These are phyloP conservation scores for Chrysanthemum makinoi DNA, from an alignment of 129 eudicot genomes.

Conservation along the genomic window DNA sequence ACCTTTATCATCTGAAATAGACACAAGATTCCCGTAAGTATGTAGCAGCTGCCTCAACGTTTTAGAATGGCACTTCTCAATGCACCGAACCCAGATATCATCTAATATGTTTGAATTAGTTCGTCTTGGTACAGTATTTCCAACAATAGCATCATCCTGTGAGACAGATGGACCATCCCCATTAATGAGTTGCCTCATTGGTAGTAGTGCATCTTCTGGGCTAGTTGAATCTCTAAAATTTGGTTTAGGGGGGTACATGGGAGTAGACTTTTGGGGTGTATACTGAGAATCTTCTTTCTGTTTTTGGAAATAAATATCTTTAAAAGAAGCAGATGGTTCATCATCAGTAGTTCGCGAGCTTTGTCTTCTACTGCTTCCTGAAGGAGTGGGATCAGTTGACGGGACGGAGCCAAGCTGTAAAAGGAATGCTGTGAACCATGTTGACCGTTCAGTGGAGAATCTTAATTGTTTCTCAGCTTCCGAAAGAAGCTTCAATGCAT, in stretches of 20 bases:
- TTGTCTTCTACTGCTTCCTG: constrained; percentile 73
- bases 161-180: constrained; percentile 34
- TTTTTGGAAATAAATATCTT: constrained; percentile 47
- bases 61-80: constrained; percentile 84
- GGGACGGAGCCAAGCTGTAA: constrained; percentile 80
- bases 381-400: constrained; percentile 67
- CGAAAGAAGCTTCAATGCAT: constrained; percentile 83
- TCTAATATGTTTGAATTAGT: constrained; percentile 46
- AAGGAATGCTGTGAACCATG: constrained; percentile 97
- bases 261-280: constrained; percentile 48
- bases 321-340: constrained; percentile 57
- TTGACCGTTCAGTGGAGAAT: constrained; percentile 81
- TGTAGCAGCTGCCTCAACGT: constrained; percentile 76
- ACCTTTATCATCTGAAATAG: constrained; percentile 85
- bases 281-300: constrained; percentile 44
- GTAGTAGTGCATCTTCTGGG: constrained; percentile 39
- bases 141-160: constrained; percentile 39
- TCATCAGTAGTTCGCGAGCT: constrained; percentile 77
- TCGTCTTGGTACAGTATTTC: constrained; percentile 22
- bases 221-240: constrained; percentile 35
- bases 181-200: constrained; percentile 38
- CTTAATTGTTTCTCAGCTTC: constrained; percentile 94
- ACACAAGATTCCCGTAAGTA: constrained; percentile 67
- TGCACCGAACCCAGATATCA: constrained; percentile 80
- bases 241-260: constrained; percentile 35